phyloP scores from a whole-genome alignment of 352 stramenopile genomes.

The Halophytophthora polymorphica region DNA sequence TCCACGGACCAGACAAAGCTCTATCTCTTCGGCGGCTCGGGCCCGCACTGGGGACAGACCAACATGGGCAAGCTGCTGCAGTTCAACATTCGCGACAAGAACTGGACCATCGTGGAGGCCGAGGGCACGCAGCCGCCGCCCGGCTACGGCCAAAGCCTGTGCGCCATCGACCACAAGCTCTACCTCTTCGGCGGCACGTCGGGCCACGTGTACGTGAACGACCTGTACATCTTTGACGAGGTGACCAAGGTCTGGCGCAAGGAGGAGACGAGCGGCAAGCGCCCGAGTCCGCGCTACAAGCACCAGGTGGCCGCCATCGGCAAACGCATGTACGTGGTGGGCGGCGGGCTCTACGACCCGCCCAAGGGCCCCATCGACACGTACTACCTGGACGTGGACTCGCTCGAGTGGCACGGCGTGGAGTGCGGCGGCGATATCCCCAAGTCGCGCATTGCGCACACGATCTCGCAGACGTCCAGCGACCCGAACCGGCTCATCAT shows the following conservation, averaged over 20 bases:
- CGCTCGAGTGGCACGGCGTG: constrained; percentile 61
- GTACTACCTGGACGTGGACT: constrained; percentile 74
- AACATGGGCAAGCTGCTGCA: constrained; percentile 87
- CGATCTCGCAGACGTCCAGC: constrained; percentile 51
- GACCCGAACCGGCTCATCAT: constrained; percentile 58
- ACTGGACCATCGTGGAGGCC: constrained; percentile 76
- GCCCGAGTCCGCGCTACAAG: constrained; percentile 79
- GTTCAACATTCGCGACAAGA: constrained; percentile 74
- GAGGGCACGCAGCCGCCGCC: constrained; percentile 62
- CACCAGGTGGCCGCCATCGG: constrained; percentile 68
- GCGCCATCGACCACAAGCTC: constrained; percentile 73
- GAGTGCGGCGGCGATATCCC: constrained; percentile 59
- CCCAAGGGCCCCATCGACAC: constrained; percentile 77
- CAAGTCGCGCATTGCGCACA: constrained; percentile 79
- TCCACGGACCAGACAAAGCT: constrained; percentile 75
- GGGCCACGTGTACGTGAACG: constrained; percentile 81
- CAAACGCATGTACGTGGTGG: constrained; percentile 79
- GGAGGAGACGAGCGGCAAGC: constrained; percentile 54
- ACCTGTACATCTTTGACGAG: constrained; percentile 82
- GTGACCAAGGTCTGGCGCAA: constrained; percentile 69
- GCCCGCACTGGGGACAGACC: constrained; percentile 79
- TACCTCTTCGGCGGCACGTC: constrained; percentile 83
- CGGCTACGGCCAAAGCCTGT: constrained; percentile 76
- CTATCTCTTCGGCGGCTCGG: constrained; percentile 76
- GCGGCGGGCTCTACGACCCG: constrained; percentile 76